phyloP scores from a whole-genome alignment of 257 asterid species.

The Lavandula angustifolia region DNA sequence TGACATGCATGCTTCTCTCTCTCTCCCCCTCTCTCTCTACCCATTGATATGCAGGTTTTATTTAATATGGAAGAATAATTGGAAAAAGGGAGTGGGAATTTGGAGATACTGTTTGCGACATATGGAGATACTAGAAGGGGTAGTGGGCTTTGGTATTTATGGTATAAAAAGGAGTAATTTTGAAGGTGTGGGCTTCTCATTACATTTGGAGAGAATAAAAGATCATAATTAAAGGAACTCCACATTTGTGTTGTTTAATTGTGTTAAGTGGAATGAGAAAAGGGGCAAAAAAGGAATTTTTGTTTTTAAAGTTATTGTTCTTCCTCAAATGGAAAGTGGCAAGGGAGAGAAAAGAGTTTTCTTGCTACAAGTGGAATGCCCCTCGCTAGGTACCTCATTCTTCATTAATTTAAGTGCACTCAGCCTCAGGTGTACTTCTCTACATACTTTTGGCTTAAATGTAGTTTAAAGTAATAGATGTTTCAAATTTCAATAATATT shows the following conservation, averaged over 20 bases:
- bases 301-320: slow-evolving; percentile 1
- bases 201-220: slow-evolving; percentile 22
- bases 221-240: slow-evolving; percentile 31
- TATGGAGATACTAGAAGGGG: slow-evolving; percentile 35
- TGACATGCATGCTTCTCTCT: slow-evolving; percentile 26
- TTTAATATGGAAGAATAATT: not conserved
- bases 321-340: slow-evolving; percentile 25
- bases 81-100: slow-evolving; percentile 27
- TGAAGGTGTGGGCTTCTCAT: slow-evolving; percentile 5
- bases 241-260: slow-evolving; percentile 25
- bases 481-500: too few relatives aligned
- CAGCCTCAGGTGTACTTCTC: too few relatives aligned
- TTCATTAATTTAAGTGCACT: not conserved
- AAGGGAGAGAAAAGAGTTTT: not conserved
- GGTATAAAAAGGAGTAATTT: slow-evolving; percentile 38
- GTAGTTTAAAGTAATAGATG: too few relatives aligned
- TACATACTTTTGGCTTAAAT: too few relatives aligned
- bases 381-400: not conserved
- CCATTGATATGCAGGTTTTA: slow-evolving; percentile 5
- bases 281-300: not conserved
- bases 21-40: slow-evolving; percentile 1
- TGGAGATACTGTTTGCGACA: slow-evolving; percentile 34
- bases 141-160: slow-evolving; percentile 39
- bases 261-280: slow-evolving; percentile 6
- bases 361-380: slow-evolving; percentile 33